Conservation (phyloP, 2,329 filamentous ascomycete genomes). For the Ophiostoma quercus region DNA sequence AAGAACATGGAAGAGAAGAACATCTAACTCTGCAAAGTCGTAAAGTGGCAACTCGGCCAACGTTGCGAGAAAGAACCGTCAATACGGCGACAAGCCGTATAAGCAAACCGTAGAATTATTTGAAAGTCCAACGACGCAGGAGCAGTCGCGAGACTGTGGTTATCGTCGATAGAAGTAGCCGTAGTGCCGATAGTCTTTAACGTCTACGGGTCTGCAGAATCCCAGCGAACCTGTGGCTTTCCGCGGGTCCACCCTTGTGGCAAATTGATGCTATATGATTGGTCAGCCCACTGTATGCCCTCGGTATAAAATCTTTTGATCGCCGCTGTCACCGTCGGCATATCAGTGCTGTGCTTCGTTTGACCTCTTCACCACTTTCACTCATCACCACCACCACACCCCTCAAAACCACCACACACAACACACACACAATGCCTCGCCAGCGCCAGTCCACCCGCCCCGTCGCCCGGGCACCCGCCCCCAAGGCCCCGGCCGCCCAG, state of each 20-base stretch:
- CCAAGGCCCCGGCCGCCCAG: constrained; percentile 44
- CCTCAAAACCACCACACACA: background rate
- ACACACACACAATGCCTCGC: constrained; percentile 59
- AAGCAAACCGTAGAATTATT: too few relatives aligned
- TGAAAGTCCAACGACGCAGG: too few relatives aligned
- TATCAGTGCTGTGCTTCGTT: background rate
- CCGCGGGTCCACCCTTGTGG: constrained; percentile 20
- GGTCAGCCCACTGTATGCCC: constrained; percentile 19
- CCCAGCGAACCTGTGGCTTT: constrained; percentile 12
- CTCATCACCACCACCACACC: background rate
- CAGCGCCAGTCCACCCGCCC: constrained; percentile 61
- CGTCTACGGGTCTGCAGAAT: background rate
- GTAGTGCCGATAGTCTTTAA: too few relatives aligned
- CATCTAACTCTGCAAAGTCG: too few relatives aligned
- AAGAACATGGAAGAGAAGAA: too few relatives aligned
- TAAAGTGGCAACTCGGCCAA: too few relatives aligned
- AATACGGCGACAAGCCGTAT: too few relatives aligned
- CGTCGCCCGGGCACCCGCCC: constrained; percentile 59
- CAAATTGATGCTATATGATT: constrained; percentile 27
- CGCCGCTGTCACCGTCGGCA: background rate
- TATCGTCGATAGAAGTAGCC: too few relatives aligned
- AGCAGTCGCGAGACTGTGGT: too few relatives aligned
- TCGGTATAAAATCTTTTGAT: constrained; percentile 25
- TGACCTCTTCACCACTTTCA: background rate
- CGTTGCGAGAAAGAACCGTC: too few relatives aligned